Percentiles rank a stretch among this genome's conserved stretches.
Evolutionary conservation across 768 basidiomycete genomes (phyloP).

Genomic region (Pleurotus citrinopileatus): DNA sequence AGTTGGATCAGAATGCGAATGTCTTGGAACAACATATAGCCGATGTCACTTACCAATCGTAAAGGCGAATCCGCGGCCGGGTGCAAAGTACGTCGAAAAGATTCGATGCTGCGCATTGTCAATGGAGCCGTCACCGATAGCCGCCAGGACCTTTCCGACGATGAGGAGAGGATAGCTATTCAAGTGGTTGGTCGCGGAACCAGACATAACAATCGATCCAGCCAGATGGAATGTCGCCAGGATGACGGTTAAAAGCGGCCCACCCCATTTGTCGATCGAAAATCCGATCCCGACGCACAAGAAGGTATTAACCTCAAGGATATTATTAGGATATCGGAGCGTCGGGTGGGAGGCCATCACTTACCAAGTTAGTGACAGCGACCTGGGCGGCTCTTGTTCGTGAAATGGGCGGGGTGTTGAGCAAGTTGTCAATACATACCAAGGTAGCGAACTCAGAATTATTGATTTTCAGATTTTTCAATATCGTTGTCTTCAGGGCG

Average conservation of each 20-base stretch:
- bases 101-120: conserved; percentile 43
- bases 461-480: conserved; percentile 38
- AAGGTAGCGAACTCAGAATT: conserved; percentile 42
- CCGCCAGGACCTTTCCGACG: conserved; percentile 36
- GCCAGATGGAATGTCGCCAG: conserved; percentile 34
- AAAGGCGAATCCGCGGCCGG: conserved; percentile 37
- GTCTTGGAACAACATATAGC: conserved; percentile 1
- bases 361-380: conserved; percentile 33
- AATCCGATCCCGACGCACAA: conserved; percentile 38
- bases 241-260: conserved; percentile 32
- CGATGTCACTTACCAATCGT: conserved; percentile 26
- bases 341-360: background rate
- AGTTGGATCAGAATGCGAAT: background rate
- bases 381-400: conserved; percentile 19
- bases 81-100: conserved; percentile 41
- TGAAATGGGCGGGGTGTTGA: background rate
- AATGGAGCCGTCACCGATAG: conserved; percentile 36
- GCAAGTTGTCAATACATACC: conserved; percentile 17
- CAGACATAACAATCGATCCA: conserved; percentile 34
- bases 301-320: conserved; percentile 35
- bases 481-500: conserved; percentile 39
- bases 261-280: conserved; percentile 39
- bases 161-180: conserved; percentile 37
- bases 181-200: conserved; percentile 33
- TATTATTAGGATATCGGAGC: background rate